Base-by-base conservation (phyloP, 768 basidiomycete genomes). In the Rossbeevera mucosa region DNA sequence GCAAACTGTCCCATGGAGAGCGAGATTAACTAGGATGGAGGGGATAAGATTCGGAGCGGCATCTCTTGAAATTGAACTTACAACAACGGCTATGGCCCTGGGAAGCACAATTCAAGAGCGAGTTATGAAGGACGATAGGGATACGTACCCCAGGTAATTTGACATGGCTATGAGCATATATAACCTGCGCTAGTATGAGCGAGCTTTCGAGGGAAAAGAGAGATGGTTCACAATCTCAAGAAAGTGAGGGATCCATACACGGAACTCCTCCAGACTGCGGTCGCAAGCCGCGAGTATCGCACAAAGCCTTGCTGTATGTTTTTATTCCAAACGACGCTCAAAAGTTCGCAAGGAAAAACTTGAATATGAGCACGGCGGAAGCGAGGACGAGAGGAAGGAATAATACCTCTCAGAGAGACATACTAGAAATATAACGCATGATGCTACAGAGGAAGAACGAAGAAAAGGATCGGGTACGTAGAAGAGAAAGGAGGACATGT, bases 111-210 rank as follows among this genome's bases (percentile, higher is more conserved):
- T 36, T 36, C n/a, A 36, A 9, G n/a, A 36, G 4, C 12, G 20
- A 7, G 42, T 65, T 56, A 63, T 3, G 49, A 20, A 40, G 5
- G 22, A 46, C 3, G 16, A 20, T 8, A 31, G 31, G 38, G 42
- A 33, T 18, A 74, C 85, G 66, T 61, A 87, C 86, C 83, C 78
- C n/a, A 80, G 51, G 50, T 86, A 79, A 56, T 84, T 80, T 20
- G 85, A 80, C 85, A 88, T 88, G 22, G 82, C 77, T 47, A 84
- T 72, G 14, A 89, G 75, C 85, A 89, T 88, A 61, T 88, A 88
- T 54, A 79, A 68, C 50, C 86, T 88, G 48, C 9, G 26, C 40
- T n/a, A 13, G 16, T 18, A 22, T 41, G 47, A 44, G 52, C 57
- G 51, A n/a, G 47, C 30, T 30, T 42, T 16, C 7, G 28, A 22